These are phyloP conservation scores for Plasmopara viticola DNA, from an alignment of 352 stramenopile species.

Conservation along the genomic window DNA sequence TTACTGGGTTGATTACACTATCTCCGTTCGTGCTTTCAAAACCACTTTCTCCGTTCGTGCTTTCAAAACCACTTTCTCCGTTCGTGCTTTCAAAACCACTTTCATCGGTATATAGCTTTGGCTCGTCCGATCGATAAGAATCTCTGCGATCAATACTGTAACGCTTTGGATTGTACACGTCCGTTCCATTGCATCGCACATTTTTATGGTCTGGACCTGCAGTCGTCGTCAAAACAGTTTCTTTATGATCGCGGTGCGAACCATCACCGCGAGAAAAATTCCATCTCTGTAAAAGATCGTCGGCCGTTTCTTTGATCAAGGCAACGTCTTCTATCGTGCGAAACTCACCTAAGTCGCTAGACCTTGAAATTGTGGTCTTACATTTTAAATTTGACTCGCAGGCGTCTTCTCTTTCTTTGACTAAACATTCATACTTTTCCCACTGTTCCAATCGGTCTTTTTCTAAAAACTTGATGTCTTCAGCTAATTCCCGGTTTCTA, in stretches of 20 bases:
- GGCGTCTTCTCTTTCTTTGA: conserved; percentile 42
- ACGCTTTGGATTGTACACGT: conserved; percentile 29
- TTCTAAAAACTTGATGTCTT: conserved; percentile 79
- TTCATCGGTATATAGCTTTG: conserved; percentile 1
- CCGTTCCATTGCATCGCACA: background rate
- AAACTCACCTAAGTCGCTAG: conserved; percentile 14
- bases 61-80: background rate
- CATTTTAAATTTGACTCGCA: conserved; percentile 1
- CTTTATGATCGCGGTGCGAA: background rate
- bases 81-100: background rate
- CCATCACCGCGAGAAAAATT: conserved; percentile 8
- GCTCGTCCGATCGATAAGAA: conserved; percentile 8
- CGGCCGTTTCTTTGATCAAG: conserved; percentile 33
- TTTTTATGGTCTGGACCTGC: too few species aligned
- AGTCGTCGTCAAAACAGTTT: too few species aligned
- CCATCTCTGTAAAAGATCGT: conserved; percentile 36
- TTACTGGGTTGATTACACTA: too few species aligned
- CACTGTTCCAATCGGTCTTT: conserved; percentile 69
- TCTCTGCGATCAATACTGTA: conserved; percentile 27
- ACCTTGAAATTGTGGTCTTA: background rate
- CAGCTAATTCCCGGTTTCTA: conserved; percentile 58
- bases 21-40: background rate
- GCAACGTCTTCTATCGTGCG: conserved; percentile 17
- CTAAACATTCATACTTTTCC: conserved; percentile 51
- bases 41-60: background rate